Conservation (phyloP, 2,329 filamentous ascomycete genomes). For the Aureobasidium melanogenum region DNA sequence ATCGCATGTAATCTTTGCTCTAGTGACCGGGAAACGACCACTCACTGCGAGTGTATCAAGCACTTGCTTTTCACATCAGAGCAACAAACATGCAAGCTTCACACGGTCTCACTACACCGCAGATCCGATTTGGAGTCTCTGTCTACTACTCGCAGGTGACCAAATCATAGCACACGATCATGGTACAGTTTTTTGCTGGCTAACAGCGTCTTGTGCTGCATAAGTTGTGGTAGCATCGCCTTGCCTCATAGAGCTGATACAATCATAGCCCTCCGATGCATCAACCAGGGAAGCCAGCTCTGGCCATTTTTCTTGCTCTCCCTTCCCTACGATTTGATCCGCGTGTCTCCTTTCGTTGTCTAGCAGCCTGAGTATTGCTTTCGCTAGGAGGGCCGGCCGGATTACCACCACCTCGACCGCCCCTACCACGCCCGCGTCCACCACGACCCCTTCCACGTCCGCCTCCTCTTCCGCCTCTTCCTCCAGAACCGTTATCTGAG, state of each 20-base stretch:
- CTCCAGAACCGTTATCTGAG: slow-evolving; percentile 43
- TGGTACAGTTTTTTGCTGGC: too few relatives aligned
- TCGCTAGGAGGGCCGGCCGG: slow-evolving; percentile 59
- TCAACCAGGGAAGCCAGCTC: slow-evolving; percentile 42
- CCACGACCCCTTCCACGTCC: slow-evolving; percentile 43
- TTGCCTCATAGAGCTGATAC: not conserved
- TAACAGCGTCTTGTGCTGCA: too few relatives aligned
- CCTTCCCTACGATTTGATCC: slow-evolving; percentile 80
- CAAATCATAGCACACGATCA: too few relatives aligned
- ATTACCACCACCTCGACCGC: slow-evolving; percentile 44
- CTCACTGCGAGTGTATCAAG: not conserved
- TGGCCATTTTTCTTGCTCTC: slow-evolving; percentile 52
- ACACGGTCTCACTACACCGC: too few relatives aligned
- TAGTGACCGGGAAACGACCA: not conserved
- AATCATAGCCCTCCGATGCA: not conserved
- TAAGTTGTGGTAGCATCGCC: not conserved
- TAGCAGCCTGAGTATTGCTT: slow-evolving; percentile 61
- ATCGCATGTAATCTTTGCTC: not conserved
- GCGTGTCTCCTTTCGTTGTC: slow-evolving; percentile 70
- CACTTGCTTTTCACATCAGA: too few relatives aligned
- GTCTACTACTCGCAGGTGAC: too few relatives aligned
- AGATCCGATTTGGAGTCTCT: too few relatives aligned
- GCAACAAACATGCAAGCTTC: too few relatives aligned
- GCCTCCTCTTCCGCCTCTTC: slow-evolving; percentile 32
- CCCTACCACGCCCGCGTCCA: slow-evolving; percentile 29